Evolutionary conservation across 2,329 filamentous ascomycete genomes (phyloP).

Genomic region (Ceratocystis variospora): DNA sequence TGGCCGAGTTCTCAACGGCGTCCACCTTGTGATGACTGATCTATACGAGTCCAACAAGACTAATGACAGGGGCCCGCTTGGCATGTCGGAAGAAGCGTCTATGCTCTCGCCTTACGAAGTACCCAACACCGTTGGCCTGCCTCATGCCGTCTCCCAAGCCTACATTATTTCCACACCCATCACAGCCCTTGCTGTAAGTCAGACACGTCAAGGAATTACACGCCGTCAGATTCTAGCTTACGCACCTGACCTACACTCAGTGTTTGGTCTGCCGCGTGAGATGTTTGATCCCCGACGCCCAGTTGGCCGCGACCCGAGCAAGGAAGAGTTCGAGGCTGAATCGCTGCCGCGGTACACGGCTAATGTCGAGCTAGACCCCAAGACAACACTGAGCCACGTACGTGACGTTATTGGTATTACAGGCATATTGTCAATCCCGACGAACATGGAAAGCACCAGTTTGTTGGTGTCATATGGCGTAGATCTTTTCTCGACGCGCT

Average conservation of each 20-base stretch:
- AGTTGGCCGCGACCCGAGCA: constrained; percentile 66
- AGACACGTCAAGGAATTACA: constrained; percentile 85
- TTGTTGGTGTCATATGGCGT: constrained; percentile 76
- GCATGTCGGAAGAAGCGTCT: constrained; percentile 52
- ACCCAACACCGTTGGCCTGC: constrained; percentile 44
- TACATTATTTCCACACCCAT: constrained; percentile 73
- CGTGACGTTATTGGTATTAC: constrained; percentile 66
- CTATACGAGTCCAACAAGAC: constrained; percentile 74
- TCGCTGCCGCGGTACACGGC: constrained; percentile 66
- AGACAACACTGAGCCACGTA: constrained; percentile 65
- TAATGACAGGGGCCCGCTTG: constrained; percentile 74
- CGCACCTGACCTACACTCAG: constrained; percentile 55
- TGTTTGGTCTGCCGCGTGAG: constrained; percentile 65
- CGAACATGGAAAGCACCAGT: constrained; percentile 80
- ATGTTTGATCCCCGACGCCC: constrained; percentile 77
- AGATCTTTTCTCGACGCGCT: constrained; percentile 75
- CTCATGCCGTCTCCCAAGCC: constrained; percentile 64
- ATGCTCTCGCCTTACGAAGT: constrained; percentile 52
- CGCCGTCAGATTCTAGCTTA: constrained; percentile 69
- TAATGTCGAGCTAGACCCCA: constrained; percentile 68
- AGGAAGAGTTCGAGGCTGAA: constrained; percentile 63
- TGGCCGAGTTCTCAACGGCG: constrained; percentile 53
- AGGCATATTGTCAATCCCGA: constrained; percentile 59
- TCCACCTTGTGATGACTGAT: constrained; percentile 75
- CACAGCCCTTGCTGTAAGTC: constrained; percentile 64